A percentile compares a stretch with the other conserved stretches of the same genome.
These are phyloP conservation scores for Allium fistulosum DNA, from an alignment of 106 monocot genomes.

Conservation along the genomic window DNA sequence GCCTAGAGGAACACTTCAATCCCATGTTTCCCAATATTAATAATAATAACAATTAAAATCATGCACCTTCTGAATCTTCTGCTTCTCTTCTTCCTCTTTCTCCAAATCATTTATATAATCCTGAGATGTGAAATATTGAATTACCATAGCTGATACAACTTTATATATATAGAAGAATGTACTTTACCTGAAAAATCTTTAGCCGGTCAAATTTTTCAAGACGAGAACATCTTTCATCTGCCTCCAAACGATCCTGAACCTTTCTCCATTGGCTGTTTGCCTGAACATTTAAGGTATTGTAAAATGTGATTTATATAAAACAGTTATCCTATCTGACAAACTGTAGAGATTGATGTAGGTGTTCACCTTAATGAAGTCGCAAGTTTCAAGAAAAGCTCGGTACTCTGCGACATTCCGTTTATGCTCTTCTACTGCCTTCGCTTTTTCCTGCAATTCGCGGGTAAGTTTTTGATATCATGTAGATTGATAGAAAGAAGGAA, in stretches of 20 bases:
- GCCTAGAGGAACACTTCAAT: neutral
- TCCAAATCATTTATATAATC: constrained; percentile 82
- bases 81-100: constrained; percentile 80
- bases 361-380: constrained; percentile 79
- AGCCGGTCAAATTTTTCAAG: constrained; percentile 84
- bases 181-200: constrained; percentile 70
- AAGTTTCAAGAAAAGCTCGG: constrained; percentile 75
- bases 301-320: neutral
- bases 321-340: neutral
- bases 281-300: constrained; percentile 19
- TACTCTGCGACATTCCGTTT: constrained; percentile 63
- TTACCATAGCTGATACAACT: neutral
- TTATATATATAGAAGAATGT: neutral
- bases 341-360: neutral
- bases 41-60: neutral
- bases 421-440: constrained; percentile 78
- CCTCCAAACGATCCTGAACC: constrained; percentile 75
- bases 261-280: constrained; percentile 83
- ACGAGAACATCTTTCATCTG: constrained; percentile 77
- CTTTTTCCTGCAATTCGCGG: constrained; percentile 43
- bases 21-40: neutral
- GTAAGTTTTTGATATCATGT: neutral
- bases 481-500: neutral
- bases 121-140: constrained; percentile 30
- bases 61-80: constrained; percentile 65